phyloP scores from a whole-genome alignment of 495 filamentous ascomycete genomes.

The Neurospora discreta region DNA sequence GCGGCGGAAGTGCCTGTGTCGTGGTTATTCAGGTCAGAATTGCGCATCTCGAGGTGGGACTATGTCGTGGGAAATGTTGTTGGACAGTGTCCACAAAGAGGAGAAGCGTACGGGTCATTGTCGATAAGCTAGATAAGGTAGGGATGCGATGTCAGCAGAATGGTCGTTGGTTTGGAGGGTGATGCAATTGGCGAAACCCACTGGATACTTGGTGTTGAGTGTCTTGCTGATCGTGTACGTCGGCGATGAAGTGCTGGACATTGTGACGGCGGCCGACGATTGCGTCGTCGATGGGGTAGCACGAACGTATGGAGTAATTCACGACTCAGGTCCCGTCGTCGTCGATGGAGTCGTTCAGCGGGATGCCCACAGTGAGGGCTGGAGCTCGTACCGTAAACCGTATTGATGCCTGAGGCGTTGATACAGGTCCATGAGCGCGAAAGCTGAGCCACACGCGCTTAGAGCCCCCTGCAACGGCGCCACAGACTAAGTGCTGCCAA shows the following conservation, averaged over 20 bases:
- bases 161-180: conserved; percentile 8
- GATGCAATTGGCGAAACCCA: conserved; percentile 34
- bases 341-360: conserved; percentile 11
- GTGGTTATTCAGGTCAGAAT: conserved; percentile 15
- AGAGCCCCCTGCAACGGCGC: not conserved
- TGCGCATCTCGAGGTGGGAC: not conserved
- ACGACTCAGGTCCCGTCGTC: conserved; percentile 13
- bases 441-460: not conserved
- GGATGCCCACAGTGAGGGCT: conserved; percentile 15
- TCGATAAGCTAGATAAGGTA: conserved; percentile 67
- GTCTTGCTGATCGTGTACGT: conserved; percentile 58
- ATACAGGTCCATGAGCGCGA: not conserved
- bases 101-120: conserved; percentile 75
- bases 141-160: not conserved
- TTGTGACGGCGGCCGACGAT: conserved; percentile 31
- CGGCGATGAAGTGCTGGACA: conserved; percentile 48
- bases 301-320: conserved; percentile 9
- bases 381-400: conserved; percentile 1
- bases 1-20: conserved; percentile 70
- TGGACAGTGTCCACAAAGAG: not conserved
- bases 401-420: conserved; percentile 14
- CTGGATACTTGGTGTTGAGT: conserved; percentile 67
- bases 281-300: conserved; percentile 18
- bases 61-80: not conserved
- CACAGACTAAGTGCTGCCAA: not conserved